Conservation (phyloP, 2,329 filamentous ascomycete genomes). For the Dothideomycetes sp. region DNA sequence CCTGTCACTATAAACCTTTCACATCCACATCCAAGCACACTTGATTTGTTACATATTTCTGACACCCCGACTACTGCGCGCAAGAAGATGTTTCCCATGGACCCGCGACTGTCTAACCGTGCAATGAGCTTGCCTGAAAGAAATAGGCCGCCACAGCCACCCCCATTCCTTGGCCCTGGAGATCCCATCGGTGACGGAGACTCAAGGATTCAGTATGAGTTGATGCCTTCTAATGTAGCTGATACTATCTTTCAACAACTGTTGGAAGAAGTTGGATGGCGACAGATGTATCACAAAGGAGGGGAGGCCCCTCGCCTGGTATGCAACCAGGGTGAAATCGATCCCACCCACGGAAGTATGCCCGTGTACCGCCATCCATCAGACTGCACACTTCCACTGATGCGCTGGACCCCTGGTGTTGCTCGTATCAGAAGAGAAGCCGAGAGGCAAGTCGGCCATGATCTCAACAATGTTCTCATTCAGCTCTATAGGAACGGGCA, state of each 20-base stretch:
- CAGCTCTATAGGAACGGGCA: constrained; percentile 82
- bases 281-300: constrained; percentile 83
- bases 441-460: constrained; percentile 64
- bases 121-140: no score
- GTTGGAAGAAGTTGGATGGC: constrained; percentile 69
- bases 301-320: constrained; percentile 87
- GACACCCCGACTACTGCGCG: no score
- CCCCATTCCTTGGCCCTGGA: constrained; percentile 30
- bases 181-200: constrained; percentile 58
- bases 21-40: no score
- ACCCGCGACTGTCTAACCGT: neutral
- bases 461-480: constrained; percentile 83
- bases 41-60: no score
- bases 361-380: constrained; percentile 93
- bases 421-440: constrained; percentile 55
- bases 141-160: no score
- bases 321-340: constrained; percentile 70
- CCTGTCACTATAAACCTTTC: neutral
- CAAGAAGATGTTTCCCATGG: no score
- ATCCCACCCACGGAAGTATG: constrained; percentile 60
- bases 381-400: constrained; percentile 71
- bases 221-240: constrained; percentile 46
- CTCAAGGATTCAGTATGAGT: constrained; percentile 59
- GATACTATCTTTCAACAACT: constrained; percentile 58
- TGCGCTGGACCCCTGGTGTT: constrained; percentile 66